Evolutionary conservation across 306 rosid genomes (phyloP), one percentile per base, ranked within the genome.

Genomic region (Rosa rugosa): DNA sequence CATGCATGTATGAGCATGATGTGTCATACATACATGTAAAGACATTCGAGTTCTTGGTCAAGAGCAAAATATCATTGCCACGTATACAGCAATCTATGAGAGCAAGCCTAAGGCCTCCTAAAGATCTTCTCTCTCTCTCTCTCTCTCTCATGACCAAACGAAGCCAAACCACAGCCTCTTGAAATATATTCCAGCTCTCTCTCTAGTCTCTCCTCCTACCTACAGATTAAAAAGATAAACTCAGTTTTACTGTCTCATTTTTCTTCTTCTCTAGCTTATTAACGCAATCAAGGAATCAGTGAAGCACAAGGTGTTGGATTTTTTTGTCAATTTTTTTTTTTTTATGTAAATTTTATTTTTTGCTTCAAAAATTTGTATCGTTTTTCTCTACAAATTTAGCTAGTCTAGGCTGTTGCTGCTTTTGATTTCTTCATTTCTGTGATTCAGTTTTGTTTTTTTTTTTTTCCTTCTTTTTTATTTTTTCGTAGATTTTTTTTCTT

Each of bases 51-150:
- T 78, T 79, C 3, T 54, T 45, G 75, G 88, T 80, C 70, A 86
- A 84, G 91, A 71, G 93, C 89, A 91, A 93, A 93, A 89, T 93
- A 93, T 93, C 94, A 84, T 79, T 54, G 94, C 90, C 98, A 93
- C 98, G 98, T 89, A 87, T 45, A 75, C 85, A 78, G 44, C 49
- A 79, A 81, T 67, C 82, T 69, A 44, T 25, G 73, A 90, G 75
- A 42, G 51, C 66, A 74, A 83, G 64, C 83, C 88, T 84, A 69
- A 64, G 83, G 68, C 83, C 89, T 85, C 75, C 67, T 84, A 89
- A 89, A 91, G 97, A 93, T 93, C 94, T 87, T 50, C 2, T 51
- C 36, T 16, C 5, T 49, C 54, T 50, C 40, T 51, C 78, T 14
- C 4, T 49, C 53, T 50, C 53, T 51, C 78, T 77, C 66, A 81